Evolutionary conservation across 2,329 filamentous ascomycete genomes (phyloP).

Genomic region (Colletotrichum sp.): DNA sequence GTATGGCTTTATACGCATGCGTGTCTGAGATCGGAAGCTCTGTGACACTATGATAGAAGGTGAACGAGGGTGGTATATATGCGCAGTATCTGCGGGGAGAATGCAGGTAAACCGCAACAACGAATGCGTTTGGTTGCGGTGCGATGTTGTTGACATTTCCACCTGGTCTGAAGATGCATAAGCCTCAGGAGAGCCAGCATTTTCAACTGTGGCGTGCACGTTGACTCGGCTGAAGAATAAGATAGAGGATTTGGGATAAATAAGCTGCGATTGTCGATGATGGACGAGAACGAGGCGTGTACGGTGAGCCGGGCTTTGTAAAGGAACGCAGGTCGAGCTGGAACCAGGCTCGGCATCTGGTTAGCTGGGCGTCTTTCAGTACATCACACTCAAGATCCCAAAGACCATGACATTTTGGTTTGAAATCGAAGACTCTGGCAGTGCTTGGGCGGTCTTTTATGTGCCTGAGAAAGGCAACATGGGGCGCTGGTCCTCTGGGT

Average conservation of each 20-base stretch:
- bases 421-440: neutral
- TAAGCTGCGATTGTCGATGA: neutral
- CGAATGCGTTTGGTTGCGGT: too few relatives aligned
- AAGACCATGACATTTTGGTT: neutral
- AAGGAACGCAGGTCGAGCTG: neutral
- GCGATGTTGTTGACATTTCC: too few relatives aligned
- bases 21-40: accelerated
- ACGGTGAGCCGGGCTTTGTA: accelerated
- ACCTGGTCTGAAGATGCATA: too few relatives aligned
- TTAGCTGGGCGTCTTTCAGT: neutral
- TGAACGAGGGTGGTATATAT: neutral
- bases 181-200: neutral
- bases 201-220: accelerated
- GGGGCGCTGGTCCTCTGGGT: too few relatives aligned
- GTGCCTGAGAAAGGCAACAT: too few relatives aligned
- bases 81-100: accelerated
- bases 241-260: accelerated
- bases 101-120: accelerated
- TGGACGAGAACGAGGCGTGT: neutral
- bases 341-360: too few relatives aligned
- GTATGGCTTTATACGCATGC: neutral
- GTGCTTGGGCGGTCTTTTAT: neutral
- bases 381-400: neutral
- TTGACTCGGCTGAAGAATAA: too few relatives aligned
- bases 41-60: accelerated